A percentile compares a stretch with the other conserved stretches of the same genome.
phyloP scores from a whole-genome alignment of 2,329 filamentous ascomycete species.

The Chaetothyriales sp. region DNA sequence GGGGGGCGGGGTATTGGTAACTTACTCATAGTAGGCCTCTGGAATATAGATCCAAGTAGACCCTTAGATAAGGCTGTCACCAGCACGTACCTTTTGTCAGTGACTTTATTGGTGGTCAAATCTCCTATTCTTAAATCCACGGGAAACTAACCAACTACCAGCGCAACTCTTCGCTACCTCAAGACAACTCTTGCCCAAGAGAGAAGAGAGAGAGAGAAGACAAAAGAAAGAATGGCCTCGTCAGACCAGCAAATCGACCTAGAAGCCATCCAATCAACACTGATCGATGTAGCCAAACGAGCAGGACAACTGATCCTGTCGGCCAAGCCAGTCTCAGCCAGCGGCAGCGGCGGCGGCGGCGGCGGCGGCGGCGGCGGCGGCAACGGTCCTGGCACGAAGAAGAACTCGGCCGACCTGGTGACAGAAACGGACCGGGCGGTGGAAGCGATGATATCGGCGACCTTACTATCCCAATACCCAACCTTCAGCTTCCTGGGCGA shows the following conservation, averaged over 20 bases:
- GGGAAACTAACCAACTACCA: too few species aligned
- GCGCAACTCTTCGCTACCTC: too few species aligned
- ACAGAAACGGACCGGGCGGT: constrained; percentile 50
- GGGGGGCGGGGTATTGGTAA: too few species aligned
- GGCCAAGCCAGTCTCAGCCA: constrained; percentile 25
- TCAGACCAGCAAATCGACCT: not conserved
- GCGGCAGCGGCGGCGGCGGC: too few species aligned
- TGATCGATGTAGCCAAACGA: constrained; percentile 26
- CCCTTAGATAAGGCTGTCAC: too few species aligned
- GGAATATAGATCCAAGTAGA: too few species aligned
- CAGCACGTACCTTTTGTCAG: too few species aligned
- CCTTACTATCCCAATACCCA: constrained; percentile 39
- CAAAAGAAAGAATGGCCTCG: not conserved
- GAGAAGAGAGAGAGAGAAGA: not conserved
- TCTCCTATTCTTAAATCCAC: too few species aligned
- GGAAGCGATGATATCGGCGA: constrained; percentile 40
- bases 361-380: too few species aligned
- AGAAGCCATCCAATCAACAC: constrained; percentile 4
- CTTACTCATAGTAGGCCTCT: too few species aligned
- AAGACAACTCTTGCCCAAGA: too few species aligned
- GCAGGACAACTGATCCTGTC: constrained; percentile 30
- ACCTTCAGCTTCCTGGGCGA: constrained; percentile 38
- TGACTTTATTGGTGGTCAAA: too few species aligned
- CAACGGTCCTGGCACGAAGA: constrained; percentile 29
- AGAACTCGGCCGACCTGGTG: constrained; percentile 44